These are phyloP conservation scores for Acacia concinna DNA, from an alignment of 331 rosid species.

Conservation along the genomic window DNA sequence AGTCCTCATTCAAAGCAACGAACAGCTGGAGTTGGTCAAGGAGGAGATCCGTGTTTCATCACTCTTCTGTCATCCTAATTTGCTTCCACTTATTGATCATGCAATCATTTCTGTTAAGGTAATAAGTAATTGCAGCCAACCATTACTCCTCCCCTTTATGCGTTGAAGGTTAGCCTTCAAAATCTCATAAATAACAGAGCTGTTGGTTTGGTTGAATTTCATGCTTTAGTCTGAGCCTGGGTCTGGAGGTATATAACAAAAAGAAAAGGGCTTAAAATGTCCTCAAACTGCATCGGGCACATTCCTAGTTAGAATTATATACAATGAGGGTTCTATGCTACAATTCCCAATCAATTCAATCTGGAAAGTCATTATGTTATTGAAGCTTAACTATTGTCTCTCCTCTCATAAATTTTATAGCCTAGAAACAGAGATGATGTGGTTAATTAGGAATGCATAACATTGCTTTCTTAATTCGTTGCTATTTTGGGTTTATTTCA, in stretches of 20 bases:
- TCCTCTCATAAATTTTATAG: not conserved
- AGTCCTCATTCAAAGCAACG: conserved; percentile 84
- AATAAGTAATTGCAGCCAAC: conserved; percentile 19
- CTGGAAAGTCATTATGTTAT: conserved; percentile 21
- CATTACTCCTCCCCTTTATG: not conserved
- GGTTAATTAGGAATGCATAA: not conserved
- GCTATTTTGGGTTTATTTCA: not conserved
- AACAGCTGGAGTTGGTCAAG: conserved; percentile 85
- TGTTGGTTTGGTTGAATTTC: conserved; percentile 21
- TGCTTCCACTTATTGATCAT: conserved; percentile 99
- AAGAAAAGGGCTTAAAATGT: not conserved
- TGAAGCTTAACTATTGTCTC: not conserved
- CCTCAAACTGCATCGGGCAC: not conserved
- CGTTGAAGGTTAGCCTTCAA: not conserved
- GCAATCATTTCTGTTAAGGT: conserved; percentile 91
- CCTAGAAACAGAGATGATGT: not conserved
- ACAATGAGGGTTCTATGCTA: not conserved
- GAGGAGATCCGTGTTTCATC: conserved; percentile 97
- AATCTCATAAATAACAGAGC: not conserved
- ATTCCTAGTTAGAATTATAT: conserved; percentile 10
- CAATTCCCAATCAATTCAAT: conserved; percentile 5
- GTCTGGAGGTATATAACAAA: not conserved
- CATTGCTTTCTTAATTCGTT: not conserved
- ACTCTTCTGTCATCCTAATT: conserved; percentile 81
- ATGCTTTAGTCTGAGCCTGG: not conserved